Evolutionary conservation across 108 stramenopile genomes (phyloP).

Genomic region (Craspedostauros australis): DNA sequence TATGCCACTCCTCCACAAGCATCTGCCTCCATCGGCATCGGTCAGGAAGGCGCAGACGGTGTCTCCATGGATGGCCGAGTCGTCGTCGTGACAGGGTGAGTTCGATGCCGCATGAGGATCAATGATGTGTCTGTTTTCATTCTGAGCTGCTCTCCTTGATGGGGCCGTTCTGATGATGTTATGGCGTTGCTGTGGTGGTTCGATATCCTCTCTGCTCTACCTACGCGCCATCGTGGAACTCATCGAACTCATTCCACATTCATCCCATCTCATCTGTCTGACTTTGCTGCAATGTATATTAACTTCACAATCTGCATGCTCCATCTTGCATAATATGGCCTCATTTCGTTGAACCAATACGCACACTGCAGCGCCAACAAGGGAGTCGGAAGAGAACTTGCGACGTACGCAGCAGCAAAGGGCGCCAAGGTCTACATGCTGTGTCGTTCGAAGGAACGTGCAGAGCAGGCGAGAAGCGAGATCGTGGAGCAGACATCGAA

Average conservation of each 20-base stretch:
- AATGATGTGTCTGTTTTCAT: no score
- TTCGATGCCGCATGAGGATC: neutral
- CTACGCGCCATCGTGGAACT: no score
- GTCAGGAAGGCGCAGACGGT: slow-evolving; percentile 44
- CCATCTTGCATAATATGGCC: no score
- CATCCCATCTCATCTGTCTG: no score
- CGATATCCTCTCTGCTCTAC: no score
- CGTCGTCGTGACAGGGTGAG: slow-evolving; percentile 61
- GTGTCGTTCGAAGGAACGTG: slow-evolving; percentile 82
- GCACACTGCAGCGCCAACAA: slow-evolving; percentile 49
- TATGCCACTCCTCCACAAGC: slow-evolving; percentile 64
- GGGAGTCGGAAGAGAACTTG: slow-evolving; percentile 84
- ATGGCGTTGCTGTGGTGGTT: no score
- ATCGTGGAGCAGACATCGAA: slow-evolving; percentile 59
- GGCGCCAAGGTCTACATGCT: slow-evolving; percentile 86
- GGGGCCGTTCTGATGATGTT: no score
- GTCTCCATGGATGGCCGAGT: slow-evolving; percentile 65
- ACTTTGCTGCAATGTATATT: no score
- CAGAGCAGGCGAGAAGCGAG: slow-evolving; percentile 64
- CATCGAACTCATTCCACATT: no score
- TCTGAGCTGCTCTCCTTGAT: no score
- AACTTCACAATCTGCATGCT: no score
- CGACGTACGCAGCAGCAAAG: slow-evolving; percentile 78
- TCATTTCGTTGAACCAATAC: neutral
- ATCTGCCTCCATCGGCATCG: slow-evolving; percentile 27